Evolutionary conservation across 345 rosid species (phyloP).

Genomic region (Gynandropsis gynandra): DNA sequence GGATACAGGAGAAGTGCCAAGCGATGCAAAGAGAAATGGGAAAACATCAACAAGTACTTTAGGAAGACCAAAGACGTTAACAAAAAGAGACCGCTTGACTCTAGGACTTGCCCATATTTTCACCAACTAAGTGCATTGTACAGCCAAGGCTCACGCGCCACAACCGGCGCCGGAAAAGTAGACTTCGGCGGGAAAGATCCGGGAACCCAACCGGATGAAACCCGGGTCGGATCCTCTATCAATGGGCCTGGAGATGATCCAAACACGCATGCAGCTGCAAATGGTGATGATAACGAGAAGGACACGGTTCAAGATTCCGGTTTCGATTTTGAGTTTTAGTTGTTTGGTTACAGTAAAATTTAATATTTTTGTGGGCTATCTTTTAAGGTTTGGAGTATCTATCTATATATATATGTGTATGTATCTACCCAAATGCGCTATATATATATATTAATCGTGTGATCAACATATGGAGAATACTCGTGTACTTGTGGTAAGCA

Average conservation of each 20-base stretch:
- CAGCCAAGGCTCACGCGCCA: slow-evolving; percentile 39
- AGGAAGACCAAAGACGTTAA: slow-evolving; percentile 74
- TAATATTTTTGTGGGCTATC: slow-evolving; percentile 14
- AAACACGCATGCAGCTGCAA: slow-evolving; percentile 24
- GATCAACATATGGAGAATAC: too few species aligned
- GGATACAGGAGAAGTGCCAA: slow-evolving; percentile 87
- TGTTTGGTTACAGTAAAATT: background rate
- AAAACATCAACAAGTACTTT: slow-evolving; percentile 94
- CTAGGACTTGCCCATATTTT: slow-evolving; percentile 91
- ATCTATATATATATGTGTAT: background rate
- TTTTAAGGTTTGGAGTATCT: slow-evolving; percentile 15
- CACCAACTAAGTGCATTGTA: slow-evolving; percentile 67
- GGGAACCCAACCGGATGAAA: too few species aligned
- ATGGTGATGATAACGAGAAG: slow-evolving; percentile 33
- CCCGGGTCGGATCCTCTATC: slow-evolving; percentile 16
- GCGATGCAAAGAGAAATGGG: slow-evolving; percentile 99
- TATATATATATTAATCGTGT: background rate
- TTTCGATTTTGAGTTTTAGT: slow-evolving; percentile 38
- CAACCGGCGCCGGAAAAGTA: slow-evolving; percentile 20
- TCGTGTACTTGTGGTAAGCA: slow-evolving; percentile 39
- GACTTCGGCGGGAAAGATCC: slow-evolving; percentile 11
- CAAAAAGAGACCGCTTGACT: slow-evolving; percentile 77
- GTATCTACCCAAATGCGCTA: too few species aligned
- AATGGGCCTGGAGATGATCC: slow-evolving; percentile 15
- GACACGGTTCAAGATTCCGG: slow-evolving; percentile 33